These are phyloP conservation scores for Collybiopsis luxurians DNA, from an alignment of 768 basidiomycete genomes.

Conservation along the genomic window DNA sequence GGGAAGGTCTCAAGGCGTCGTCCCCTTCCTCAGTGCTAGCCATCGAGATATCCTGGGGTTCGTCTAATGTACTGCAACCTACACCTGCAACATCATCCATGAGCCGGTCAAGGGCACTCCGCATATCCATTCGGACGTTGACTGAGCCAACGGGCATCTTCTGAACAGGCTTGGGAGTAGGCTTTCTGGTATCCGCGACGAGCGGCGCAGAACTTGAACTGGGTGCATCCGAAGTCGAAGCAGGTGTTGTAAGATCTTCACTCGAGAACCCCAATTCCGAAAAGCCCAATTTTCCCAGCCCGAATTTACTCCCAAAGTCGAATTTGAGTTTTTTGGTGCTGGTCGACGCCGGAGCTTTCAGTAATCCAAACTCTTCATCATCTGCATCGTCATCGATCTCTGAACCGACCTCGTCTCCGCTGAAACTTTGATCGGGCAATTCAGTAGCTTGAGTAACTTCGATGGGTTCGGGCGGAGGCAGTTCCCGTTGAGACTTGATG, in stretches of 20 bases:
- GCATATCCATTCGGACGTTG: slow-evolving; percentile 67
- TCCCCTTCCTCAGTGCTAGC: slow-evolving; percentile 32
- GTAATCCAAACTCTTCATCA: slow-evolving; percentile 32
- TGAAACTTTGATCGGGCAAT: slow-evolving; percentile 9
- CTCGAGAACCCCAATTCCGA: background rate
- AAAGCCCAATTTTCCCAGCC: slow-evolving; percentile 22
- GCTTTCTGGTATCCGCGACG: background rate
- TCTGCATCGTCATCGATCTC: slow-evolving; percentile 10
- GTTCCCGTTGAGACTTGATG: background rate
- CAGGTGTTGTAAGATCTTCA: background rate
- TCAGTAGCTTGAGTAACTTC: slow-evolving; percentile 9
- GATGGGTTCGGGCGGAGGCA: background rate
- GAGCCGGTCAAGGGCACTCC: slow-evolving; percentile 67
- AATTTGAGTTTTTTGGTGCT: slow-evolving; percentile 29
- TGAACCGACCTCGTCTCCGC: slow-evolving; percentile 20
- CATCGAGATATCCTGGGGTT: slow-evolving; percentile 37
- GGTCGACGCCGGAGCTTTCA: slow-evolving; percentile 13
- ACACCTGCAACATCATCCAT: slow-evolving; percentile 66
- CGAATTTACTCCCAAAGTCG: slow-evolving; percentile 50
- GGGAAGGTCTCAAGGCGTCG: no score
- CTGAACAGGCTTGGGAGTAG: background rate
- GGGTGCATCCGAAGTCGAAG: background rate
- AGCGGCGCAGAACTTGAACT: no score
- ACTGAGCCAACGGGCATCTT: slow-evolving; percentile 46
- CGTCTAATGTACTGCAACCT: slow-evolving; percentile 18